Evolutionary conservation across 2,329 filamentous ascomycete genomes (phyloP).

Genomic region (Monosporascus sp.): DNA sequence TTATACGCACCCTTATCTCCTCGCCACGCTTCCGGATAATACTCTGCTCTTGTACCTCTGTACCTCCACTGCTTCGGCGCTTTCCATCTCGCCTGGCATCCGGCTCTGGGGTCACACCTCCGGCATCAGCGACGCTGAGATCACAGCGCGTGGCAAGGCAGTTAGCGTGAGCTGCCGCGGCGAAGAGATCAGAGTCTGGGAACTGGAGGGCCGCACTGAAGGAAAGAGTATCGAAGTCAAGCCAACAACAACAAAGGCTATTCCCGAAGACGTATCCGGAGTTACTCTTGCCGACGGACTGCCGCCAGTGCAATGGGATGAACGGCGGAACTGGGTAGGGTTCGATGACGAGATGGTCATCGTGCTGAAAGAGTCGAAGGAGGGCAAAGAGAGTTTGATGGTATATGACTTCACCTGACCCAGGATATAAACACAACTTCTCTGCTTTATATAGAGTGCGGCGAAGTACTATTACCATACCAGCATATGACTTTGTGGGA

Average conservation of each 20-base stretch:
- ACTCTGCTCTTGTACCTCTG: slow-evolving; percentile 79
- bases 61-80: slow-evolving; percentile 59
- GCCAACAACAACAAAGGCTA: slow-evolving; percentile 26
- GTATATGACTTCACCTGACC: slow-evolving; percentile 75
- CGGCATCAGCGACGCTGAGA: slow-evolving; percentile 78
- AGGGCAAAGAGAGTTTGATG: slow-evolving; percentile 67
- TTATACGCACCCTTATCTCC: slow-evolving; percentile 77
- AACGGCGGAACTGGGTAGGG: slow-evolving; percentile 63
- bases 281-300: slow-evolving; percentile 1
- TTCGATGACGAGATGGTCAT: slow-evolving; percentile 94
- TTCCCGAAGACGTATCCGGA: slow-evolving; percentile 14
- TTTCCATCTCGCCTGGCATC: slow-evolving; percentile 68
- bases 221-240: slow-evolving; percentile 48
- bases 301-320: slow-evolving; percentile 32
- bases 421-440: slow-evolving; percentile 23
- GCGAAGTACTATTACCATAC: too few relatives aligned
- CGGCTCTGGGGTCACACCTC: slow-evolving; percentile 90
- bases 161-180: slow-evolving; percentile 83
- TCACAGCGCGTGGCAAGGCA: slow-evolving; percentile 78
- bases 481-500: too few relatives aligned
- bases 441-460: too few relatives aligned
- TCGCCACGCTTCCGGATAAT: slow-evolving; percentile 81
- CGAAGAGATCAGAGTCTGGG: slow-evolving; percentile 79
- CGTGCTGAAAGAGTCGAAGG: slow-evolving; percentile 65
- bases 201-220: slow-evolving; percentile 67